A percentile compares a stretch with the other conserved stretches of the same genome.
Evolutionary conservation across 371 early-diverging fungal genomes (phyloP).

Genomic region (Mucor indicus): DNA sequence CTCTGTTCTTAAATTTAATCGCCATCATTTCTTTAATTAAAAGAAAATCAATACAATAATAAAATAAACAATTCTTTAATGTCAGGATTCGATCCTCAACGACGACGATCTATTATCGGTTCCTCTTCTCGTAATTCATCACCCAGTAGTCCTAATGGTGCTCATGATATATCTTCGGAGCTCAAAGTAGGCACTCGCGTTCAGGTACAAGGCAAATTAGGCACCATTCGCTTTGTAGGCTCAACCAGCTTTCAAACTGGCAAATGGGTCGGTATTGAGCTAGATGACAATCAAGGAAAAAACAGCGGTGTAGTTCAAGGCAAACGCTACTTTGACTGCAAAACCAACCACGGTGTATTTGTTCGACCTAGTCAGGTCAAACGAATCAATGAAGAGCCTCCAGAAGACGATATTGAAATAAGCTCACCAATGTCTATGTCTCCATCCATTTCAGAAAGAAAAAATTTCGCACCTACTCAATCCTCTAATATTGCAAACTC

Average conservation of each 20-base stretch:
- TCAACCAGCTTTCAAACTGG: conserved; percentile 72
- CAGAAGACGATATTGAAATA: background rate
- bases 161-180: conserved; percentile 27
- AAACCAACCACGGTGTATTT: conserved; percentile 77
- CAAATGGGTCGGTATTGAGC: conserved; percentile 79
- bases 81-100: conserved; percentile 20
- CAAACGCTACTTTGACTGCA: conserved; percentile 80
- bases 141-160: conserved; percentile 7
- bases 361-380: conserved; percentile 70
- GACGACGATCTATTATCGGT: conserved; percentile 12
- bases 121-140: conserved; percentile 18
- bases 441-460: conserved; percentile 1
- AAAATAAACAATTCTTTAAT: background rate
- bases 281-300: conserved; percentile 72
- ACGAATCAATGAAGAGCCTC: conserved; percentile 20
- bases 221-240: conserved; percentile 68
- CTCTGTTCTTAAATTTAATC: no score
- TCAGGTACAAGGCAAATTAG: conserved; percentile 62
- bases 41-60: background rate
- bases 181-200: conserved; percentile 52
- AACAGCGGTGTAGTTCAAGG: conserved; percentile 80
- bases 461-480: conserved; percentile 27
- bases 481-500: conserved; percentile 26
- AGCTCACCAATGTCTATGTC: background rate
- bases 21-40: no score